Percentiles rank a stretch among this genome's conserved stretches.
These are phyloP conservation scores for Polygonum maritimum DNA, from an alignment of 148 eudicot genomes.

Conservation along the genomic window DNA sequence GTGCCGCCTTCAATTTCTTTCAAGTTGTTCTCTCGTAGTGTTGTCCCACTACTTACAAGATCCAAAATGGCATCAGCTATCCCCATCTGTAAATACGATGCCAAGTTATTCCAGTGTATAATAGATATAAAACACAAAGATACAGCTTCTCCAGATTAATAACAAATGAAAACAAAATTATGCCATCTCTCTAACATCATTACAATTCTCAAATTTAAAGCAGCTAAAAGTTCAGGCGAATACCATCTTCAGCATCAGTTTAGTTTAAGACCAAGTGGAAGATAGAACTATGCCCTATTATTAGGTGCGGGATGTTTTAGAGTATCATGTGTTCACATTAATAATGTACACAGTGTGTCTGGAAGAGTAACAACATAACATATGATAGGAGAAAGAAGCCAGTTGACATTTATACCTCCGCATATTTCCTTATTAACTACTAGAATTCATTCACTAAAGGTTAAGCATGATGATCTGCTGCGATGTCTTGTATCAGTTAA, in stretches of 20 bases:
- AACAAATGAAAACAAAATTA: background rate
- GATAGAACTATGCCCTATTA: background rate
- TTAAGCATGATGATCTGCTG: background rate
- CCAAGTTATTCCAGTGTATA: background rate
- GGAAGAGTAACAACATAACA: background rate
- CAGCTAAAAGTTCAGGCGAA: background rate
- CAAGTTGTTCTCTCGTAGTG: slow-evolving; percentile 77
- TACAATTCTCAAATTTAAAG: background rate
- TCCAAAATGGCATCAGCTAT: slow-evolving; percentile 97
- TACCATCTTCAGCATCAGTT: background rate
- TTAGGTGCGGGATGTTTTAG: background rate
- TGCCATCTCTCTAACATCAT: background rate
- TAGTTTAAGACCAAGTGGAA: background rate
- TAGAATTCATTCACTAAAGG: background rate
- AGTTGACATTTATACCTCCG: background rate
- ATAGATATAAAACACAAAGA: slow-evolving; percentile 9
- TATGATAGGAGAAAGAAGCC: background rate
- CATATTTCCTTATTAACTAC: background rate
- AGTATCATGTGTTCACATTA: background rate
- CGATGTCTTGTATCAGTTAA: background rate
- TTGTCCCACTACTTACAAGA: slow-evolving; percentile 95
- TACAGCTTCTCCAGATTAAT: background rate
- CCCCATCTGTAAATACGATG: slow-evolving; percentile 53
- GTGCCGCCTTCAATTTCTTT: slow-evolving; percentile 93
- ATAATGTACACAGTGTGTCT: background rate